Base-by-base conservation (phyloP, 129 eudicot genomes). In the Kitagawia praeruptora region DNA sequence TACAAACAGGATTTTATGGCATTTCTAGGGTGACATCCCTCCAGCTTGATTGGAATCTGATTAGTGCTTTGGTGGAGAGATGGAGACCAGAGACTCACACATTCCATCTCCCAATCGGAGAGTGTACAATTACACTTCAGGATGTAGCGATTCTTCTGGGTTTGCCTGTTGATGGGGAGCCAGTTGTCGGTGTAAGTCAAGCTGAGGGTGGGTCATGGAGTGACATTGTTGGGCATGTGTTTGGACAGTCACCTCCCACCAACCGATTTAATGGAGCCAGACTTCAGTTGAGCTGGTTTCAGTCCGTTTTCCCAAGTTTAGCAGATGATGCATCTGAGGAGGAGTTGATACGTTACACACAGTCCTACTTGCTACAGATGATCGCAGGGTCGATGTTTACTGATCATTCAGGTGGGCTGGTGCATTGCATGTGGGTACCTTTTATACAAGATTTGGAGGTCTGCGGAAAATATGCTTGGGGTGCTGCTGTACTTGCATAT, bases 301-400 rank as follows among this genome's bases (percentile, higher is more conserved):
- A 67, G 73, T 67, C 73, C 34, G 16, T 34, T 67, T 67, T 67
- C 73, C 73, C 73, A 4, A 0, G 41, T 31, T 67, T 67, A 31
- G 73, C 73, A 67, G 73, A 67, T 67, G 73, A 67, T 67, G 73
- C 73, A 31, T 34, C 73, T 67, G 73, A 66, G 72, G 73, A 67
- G 42, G 73, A 67, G 73, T 67, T 67, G 73, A 67, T 27, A 34
- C 42, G 73, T 34, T 67, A 31, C 73, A 67, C 73, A 31, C 73
- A 67, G 73, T 28, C 73, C 41, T 67, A 67, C 73, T 67, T 67
- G 41, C 73, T 67, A 31, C 73, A 31, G 42, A 31, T 67, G 41
- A 67, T 67, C 2, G 73, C 73, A 31, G 73, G 73, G 73, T 31
- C 73, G 2, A 67, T 67, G 73, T 67, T 67, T 34, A 67, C 73